Conservation (phyloP, 495 filamentous ascomycete genomes). For the Alectoria sarmentosa region DNA sequence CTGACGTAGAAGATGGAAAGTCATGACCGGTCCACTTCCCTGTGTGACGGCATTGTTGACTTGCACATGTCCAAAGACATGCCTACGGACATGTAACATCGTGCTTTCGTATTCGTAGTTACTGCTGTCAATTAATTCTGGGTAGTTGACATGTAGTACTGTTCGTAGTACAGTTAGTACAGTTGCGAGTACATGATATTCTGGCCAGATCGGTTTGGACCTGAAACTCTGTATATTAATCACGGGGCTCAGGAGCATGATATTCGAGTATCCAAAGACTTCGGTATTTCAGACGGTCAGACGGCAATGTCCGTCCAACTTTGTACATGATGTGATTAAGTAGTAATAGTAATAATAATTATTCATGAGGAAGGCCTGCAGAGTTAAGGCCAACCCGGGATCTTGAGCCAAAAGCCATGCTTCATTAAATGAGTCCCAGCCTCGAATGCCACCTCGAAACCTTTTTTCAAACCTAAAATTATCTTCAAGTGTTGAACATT, state of each 20-base stretch:
- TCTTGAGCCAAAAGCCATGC: too few species aligned
- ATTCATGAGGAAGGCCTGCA: too few species aligned
- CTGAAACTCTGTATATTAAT: neutral
- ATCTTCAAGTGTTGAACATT: too few species aligned
- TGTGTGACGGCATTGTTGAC: neutral
- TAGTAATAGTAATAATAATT: too few species aligned
- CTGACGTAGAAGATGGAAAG: neutral
- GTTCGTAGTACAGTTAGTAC: neutral
- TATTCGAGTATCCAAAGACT: neutral
- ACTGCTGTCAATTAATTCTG: neutral
- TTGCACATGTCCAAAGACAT: neutral
- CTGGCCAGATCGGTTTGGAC: too few species aligned
- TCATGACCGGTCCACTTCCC: neutral
- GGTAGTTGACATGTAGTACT: too few species aligned
- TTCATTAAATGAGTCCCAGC: too few species aligned
- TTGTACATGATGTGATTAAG: neutral
- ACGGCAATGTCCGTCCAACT: neutral
- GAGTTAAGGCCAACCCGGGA: too few species aligned
- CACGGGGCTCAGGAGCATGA: neutral
- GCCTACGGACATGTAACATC: neutral
- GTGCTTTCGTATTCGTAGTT: neutral
- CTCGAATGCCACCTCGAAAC: too few species aligned
- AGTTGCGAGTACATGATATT: neutral
- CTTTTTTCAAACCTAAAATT: too few species aligned
- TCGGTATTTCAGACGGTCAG: too few species aligned